phyloP scores from a whole-genome alignment of 139 green algal species.

The Chlamydomonas sp. region DNA sequence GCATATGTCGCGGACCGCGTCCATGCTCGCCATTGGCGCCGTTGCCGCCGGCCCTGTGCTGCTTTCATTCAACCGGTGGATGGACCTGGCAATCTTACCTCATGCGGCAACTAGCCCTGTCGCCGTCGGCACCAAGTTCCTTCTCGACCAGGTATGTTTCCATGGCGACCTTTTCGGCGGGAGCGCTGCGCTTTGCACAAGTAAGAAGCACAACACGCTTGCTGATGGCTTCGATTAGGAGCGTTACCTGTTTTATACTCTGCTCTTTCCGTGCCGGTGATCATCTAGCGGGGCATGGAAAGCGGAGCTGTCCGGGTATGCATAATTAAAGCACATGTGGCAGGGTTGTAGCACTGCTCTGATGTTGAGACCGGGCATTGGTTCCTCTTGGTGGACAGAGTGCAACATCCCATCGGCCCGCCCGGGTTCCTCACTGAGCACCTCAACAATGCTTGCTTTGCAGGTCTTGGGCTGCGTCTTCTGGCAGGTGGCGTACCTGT shows the following conservation, averaged over 20 bases:
- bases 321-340: too few relatives aligned
- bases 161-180: neutral
- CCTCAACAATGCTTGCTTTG: neutral
- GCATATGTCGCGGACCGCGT: conserved; percentile 24
- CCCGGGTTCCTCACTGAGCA: too few relatives aligned
- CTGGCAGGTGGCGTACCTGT: conserved; percentile 54
- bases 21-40: conserved; percentile 41
- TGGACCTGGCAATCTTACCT: conserved; percentile 37
- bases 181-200: neutral
- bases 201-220: neutral
- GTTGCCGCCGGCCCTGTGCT: conserved; percentile 32
- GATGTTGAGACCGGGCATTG: too few relatives aligned
- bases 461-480: conserved; percentile 55
- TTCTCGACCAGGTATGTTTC: conserved; percentile 31
- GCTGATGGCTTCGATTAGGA: neutral
- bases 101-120: neutral
- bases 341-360: too few relatives aligned
- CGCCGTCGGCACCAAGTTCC: conserved; percentile 13
- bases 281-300: too few relatives aligned
- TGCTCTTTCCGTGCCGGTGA: too few relatives aligned
- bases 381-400: too few relatives aligned
- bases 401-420: too few relatives aligned
- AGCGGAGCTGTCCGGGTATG: too few relatives aligned
- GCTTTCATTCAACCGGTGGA: conserved; percentile 35
- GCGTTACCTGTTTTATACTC: neutral